Evolutionary conservation across 2,329 filamentous ascomycete genomes (phyloP).

Genomic region (Dactylella cylindrospora): DNA sequence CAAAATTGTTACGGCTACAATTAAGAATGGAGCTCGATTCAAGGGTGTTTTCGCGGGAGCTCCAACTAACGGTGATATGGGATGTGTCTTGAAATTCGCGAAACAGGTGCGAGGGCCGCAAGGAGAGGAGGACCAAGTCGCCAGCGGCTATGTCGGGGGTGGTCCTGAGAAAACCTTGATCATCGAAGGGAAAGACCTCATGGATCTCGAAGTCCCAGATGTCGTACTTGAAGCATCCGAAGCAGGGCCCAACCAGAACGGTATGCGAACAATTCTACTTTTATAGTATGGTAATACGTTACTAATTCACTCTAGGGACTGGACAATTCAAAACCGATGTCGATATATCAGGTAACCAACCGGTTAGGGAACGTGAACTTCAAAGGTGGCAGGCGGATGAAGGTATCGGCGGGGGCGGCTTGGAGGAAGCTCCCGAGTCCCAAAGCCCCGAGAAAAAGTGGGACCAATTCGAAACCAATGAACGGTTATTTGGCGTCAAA

Average conservation of each 20-base stretch:
- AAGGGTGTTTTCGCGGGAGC: slow-evolving; percentile 47
- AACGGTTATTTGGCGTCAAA: slow-evolving; percentile 80
- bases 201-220: slow-evolving; percentile 46
- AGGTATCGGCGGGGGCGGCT: slow-evolving; percentile 25
- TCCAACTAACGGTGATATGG: slow-evolving; percentile 47
- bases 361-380: slow-evolving; percentile 47
- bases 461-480: slow-evolving; percentile 94
- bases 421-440: slow-evolving; percentile 44
- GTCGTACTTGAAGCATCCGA: slow-evolving; percentile 46
- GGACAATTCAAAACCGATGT: slow-evolving; percentile 48
- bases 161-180: slow-evolving; percentile 47
- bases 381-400: slow-evolving; percentile 49
- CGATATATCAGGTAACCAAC: slow-evolving; percentile 48
- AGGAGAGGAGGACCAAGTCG: slow-evolving; percentile 46
- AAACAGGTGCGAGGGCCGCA: slow-evolving; percentile 46
- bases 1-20: slow-evolving; percentile 45
- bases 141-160: slow-evolving; percentile 47
- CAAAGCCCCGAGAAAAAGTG: slow-evolving; percentile 57
- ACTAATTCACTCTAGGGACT: slow-evolving; percentile 8
- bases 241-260: slow-evolving; percentile 35
- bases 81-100: slow-evolving; percentile 47
- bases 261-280: too few relatives aligned
- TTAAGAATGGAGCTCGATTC: slow-evolving; percentile 48
- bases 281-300: background rate
- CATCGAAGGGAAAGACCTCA: slow-evolving; percentile 48